Evolutionary conservation across 768 basidiomycete species (phyloP).

Genomic region (Pleurotus cornucopiae): DNA sequence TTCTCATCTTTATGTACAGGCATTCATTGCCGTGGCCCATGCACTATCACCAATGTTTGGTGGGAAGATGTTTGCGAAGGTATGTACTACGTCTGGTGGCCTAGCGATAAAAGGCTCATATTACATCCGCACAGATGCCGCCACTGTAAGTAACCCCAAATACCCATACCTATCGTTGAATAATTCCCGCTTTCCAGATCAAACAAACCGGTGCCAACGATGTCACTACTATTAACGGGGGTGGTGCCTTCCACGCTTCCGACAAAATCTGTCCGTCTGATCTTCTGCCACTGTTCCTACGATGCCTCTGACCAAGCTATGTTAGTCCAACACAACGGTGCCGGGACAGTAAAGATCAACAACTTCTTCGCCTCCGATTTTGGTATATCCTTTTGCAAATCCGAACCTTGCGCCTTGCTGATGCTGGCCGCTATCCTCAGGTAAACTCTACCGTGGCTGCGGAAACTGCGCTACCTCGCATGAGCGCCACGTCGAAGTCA

Average conservation of each 20-base stretch:
- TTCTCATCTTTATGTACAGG: conserved; percentile 8
- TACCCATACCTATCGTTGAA: background rate
- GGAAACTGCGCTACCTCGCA: conserved; percentile 21
- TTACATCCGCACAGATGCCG: conserved; percentile 13
- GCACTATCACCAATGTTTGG: conserved; percentile 25
- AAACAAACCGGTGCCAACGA: conserved; percentile 24
- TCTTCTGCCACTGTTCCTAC: background rate
- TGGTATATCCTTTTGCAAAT: conserved; percentile 9
- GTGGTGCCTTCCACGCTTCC: conserved; percentile 21
- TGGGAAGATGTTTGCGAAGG: conserved; percentile 28
- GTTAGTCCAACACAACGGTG: conserved; percentile 23
- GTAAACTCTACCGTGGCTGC: conserved; percentile 24
- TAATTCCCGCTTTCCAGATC: conserved; percentile 11
- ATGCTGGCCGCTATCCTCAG: conserved; percentile 4
- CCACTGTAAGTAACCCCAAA: conserved; percentile 12
- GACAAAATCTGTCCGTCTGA: conserved; percentile 17
- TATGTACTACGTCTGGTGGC: background rate
- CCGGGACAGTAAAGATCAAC: conserved; percentile 18
- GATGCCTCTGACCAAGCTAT: background rate
- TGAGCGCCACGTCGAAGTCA: conserved; percentile 21
- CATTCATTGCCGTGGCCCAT: conserved; percentile 24
- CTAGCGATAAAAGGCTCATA: background rate
- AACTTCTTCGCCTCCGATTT: conserved; percentile 24
- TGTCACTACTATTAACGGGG: conserved; percentile 22
- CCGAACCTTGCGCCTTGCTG: background rate